A percentile compares a stretch with the other conserved stretches of the same genome.
Conservation (phyloP, 768 basidiomycete species). For the Cantharellus anzutake region DNA sequence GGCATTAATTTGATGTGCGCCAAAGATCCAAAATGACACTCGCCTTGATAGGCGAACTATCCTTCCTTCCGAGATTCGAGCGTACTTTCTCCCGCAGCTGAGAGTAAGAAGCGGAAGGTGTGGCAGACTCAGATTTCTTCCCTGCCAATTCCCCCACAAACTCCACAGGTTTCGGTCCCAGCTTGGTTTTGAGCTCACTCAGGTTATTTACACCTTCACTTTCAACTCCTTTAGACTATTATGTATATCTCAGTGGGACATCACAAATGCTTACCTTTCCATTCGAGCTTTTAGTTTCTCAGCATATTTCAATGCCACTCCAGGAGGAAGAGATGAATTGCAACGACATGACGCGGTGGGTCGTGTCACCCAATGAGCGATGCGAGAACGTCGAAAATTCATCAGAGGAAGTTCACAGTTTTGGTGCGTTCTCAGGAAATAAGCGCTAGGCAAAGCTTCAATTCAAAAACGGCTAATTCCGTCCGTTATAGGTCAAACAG, state of each 20-base stretch:
- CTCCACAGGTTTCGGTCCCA: conserved; percentile 12
- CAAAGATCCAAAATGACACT: too few relatives aligned
- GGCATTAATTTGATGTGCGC: too few relatives aligned
- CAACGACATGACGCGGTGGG: too few relatives aligned
- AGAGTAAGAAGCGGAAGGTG: not conserved
- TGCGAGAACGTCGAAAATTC: too few relatives aligned
- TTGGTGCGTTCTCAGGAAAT: too few relatives aligned
- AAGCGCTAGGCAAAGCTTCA: too few relatives aligned
- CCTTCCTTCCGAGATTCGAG: conserved; percentile 12
- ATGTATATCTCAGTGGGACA: conserved; percentile 9
- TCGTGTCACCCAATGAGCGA: too few relatives aligned
- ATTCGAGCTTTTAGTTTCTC: conserved; percentile 48
- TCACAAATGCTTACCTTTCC: conserved; percentile 33
- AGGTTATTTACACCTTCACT: conserved; percentile 24
- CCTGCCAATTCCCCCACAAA: not conserved
- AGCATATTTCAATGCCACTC: conserved; percentile 24
- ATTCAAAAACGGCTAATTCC: too few relatives aligned
- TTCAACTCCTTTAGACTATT: conserved; percentile 10
- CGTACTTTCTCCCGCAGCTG: not conserved
- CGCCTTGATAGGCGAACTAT: conserved; percentile 25
- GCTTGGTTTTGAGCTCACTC: conserved; percentile 20
- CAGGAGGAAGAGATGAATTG: not conserved
- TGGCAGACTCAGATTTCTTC: not conserved
- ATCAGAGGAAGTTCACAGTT: too few relatives aligned
- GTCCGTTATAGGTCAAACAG: too few relatives aligned